Evolutionary conservation across 345 rosid genomes (phyloP), one percentile per base, ranked within the genome.

Genomic region (rapeseed (Brassica napus)): DNA sequence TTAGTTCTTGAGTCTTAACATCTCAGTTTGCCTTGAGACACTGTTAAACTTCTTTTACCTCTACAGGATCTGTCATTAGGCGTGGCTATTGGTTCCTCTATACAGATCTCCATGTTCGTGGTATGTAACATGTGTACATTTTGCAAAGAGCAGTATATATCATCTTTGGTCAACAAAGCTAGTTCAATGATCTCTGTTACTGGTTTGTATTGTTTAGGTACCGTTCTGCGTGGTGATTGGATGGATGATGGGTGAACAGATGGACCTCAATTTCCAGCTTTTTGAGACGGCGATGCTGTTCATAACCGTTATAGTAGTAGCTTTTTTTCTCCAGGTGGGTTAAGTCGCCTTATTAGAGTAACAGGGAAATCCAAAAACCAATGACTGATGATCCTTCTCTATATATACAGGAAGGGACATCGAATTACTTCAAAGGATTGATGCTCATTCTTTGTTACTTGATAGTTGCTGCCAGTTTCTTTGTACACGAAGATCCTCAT

Each of bases 11-110:
- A 60, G 59, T 9, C 91, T 35, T 54, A 70, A 47, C 68, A 78
- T 52, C 34, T 12, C 3, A 73, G 9, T 10, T 71, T 3, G n/a
- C 57, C 8, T 44, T 70, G 77, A 65, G 61, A 65, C 73, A 42
- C 39, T 8, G 0, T 64, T 28, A 28, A 28, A 28, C 31, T 14
- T 37, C 6, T 32, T 49, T 49, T 21, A 37, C 55, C 24, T 82
- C 9, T 77, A 79, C 90, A 95, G 99, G 99, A 95, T 85, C 85
- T 95, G 77, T 91, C 99, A 16, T 47, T 93, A 85, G 98, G 99
- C 74, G 97, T 95, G 83, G 99, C 99, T 68, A 95, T 95, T 69
- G 99, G 99, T 30, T 95, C 99, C 60, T 95, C 99, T 6, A 95
- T 96, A 16, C 97, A 95, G 83, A 93, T 95, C 70, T 86, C 99